Conservation (phyloP, 176 grass and related monocot species). For the Alloteropsis semialata region DNA sequence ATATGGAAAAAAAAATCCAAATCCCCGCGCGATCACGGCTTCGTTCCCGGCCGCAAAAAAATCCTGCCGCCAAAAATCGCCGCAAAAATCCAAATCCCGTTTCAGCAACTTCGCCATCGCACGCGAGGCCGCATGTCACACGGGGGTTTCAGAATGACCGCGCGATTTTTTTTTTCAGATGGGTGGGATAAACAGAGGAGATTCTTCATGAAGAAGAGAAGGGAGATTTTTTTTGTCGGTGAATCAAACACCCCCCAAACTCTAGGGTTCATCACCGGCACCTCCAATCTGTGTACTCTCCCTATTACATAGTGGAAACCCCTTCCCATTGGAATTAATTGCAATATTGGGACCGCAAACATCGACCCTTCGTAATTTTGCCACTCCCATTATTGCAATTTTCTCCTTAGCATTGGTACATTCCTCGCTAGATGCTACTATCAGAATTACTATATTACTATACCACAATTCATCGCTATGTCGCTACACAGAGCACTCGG, state of each 20-base stretch:
- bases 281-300: neutral
- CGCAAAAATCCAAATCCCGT: neutral
- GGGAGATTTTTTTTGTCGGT: neutral
- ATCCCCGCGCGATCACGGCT: neutral
- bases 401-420: neutral
- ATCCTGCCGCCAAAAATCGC: neutral
- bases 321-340: too few species aligned
- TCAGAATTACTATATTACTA: neutral
- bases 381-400: too few species aligned
- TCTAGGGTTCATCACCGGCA: neutral
- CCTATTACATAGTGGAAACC: neutral
- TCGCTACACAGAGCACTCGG: neutral
- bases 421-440: neutral
- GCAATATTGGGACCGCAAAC: too few species aligned
- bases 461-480: neutral
- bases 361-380: too few species aligned
- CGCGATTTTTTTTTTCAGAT: neutral
- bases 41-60: neutral
- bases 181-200: neutral
- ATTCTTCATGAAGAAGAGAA: neutral
- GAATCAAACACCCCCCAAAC: neutral
- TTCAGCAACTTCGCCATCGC: neutral
- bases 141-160: neutral
- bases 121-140: neutral
- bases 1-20: neutral